Conservation (phyloP, 352 stramenopile species). For the Globisporangium polare region DNA sequence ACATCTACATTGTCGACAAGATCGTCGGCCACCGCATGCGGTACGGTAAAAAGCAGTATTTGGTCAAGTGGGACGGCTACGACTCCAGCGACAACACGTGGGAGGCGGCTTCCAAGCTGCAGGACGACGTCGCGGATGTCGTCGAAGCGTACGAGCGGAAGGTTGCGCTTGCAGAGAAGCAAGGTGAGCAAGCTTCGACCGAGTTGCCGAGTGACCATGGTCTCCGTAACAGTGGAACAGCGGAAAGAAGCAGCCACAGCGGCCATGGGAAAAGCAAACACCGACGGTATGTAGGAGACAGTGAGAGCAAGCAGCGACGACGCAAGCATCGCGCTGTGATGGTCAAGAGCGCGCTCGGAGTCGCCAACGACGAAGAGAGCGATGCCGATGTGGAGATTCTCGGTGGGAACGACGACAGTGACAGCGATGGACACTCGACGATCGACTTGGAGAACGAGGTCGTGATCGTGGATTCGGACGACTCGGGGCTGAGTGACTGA, state of each 20-base stretch:
- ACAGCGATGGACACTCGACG: background rate
- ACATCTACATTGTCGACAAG: conserved; percentile 55
- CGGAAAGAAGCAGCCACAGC: background rate
- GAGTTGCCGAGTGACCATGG: background rate
- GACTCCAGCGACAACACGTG: conserved; percentile 62
- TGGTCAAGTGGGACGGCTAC: conserved; percentile 70
- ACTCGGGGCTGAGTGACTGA: background rate
- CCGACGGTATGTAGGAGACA: background rate
- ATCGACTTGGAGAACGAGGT: conserved; percentile 21
- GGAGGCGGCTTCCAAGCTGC: conserved; percentile 46
- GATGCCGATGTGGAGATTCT: conserved; percentile 3
- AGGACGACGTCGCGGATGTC: conserved; percentile 42
- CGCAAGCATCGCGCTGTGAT: conserved; percentile 6
- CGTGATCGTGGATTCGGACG: conserved; percentile 8
- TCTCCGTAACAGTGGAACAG: background rate
- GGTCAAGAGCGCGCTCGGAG: conserved; percentile 1
- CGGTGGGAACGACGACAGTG: conserved; percentile 9
- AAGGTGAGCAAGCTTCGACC: background rate
- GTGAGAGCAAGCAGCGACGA: background rate
- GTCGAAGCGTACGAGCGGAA: conserved; percentile 52
- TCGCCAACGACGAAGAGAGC: background rate
- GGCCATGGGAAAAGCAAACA: background rate
- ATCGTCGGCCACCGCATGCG: conserved; percentile 50
- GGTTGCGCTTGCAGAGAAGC: conserved; percentile 1
- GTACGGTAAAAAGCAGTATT: conserved; percentile 45